These are phyloP conservation scores for Nepenthes alata DNA, from an alignment of 179 eudicot species.

Conservation along the genomic window DNA sequence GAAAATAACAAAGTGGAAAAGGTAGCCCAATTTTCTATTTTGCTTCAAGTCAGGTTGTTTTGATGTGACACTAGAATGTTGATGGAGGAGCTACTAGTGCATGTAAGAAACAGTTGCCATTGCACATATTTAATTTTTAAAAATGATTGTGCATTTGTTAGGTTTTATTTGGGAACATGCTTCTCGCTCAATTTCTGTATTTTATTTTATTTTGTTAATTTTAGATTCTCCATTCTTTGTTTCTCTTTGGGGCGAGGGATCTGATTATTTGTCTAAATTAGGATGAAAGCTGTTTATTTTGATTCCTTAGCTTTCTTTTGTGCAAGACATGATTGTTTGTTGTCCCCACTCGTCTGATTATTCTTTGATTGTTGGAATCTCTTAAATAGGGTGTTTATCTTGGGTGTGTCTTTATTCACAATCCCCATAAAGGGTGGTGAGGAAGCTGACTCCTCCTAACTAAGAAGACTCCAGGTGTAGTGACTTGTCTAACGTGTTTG, in stretches of 20 bases:
- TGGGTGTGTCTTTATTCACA: conserved; percentile 45
- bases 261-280: conserved; percentile 1
- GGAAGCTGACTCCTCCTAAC: conserved; percentile 46
- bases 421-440: conserved; percentile 43
- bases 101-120: not conserved
- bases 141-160: conserved; percentile 1
- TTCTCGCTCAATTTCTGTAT: conserved; percentile 3
- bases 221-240: not conserved
- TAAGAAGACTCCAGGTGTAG: conserved; percentile 51
- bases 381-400: conserved; percentile 50
- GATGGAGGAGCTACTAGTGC: too few species aligned
- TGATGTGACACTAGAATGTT: too few species aligned
- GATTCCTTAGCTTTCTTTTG: conserved; percentile 6
- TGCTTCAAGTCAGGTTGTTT: too few species aligned
- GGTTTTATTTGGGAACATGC: conserved; percentile 3
- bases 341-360: conserved; percentile 19
- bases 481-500: conserved; percentile 29
- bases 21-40: too few species aligned
- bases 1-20: too few species aligned
- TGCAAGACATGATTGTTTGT: not conserved
- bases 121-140: not conserved
- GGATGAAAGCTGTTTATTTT: conserved; percentile 7
- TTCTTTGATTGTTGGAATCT: conserved; percentile 31
- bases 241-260: conserved; percentile 1
- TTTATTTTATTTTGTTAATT: not conserved